Base-by-base conservation (phyloP, 2,329 filamentous ascomycete genomes). In the Cytospora chrysosperma region DNA sequence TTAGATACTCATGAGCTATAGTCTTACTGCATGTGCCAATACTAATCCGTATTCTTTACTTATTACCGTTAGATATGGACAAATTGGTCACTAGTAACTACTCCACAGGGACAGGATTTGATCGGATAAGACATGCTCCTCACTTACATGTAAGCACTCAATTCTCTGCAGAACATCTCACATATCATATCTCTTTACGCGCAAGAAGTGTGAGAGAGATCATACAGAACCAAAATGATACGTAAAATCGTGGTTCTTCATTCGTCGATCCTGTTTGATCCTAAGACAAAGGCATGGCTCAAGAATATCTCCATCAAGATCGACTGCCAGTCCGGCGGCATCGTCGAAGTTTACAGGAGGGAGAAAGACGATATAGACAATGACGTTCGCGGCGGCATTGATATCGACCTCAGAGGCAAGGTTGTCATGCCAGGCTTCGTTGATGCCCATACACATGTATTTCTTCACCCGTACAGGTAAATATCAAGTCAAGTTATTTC, bases 371-470 rank as follows among this genome's bases (percentile, higher is more conserved):
- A 63, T n/a, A 63, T 69, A 8, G 59, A 64, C n/a, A 62, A 63
- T n/a, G 61, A 72, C n/a, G 67, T 71, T 43, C 66, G 63, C 4
- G 68, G 71, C 6, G 74, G 71, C 19, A n/a, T n/a, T n/a, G 78
- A 82, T 49, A 80, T 87, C 67, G 81, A 86, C 63, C 78, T 87
- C n/a, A 78, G 83, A 12, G 80, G 81, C 61, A 76, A 79, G 61
- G 74, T 79, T 26, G 79, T 83, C 6, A 74, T 85, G 57, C 82
- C 82, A 0, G 82, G 82, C 12, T 74, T 85, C 6, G 81, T 85
- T 4, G 82, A 85, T 69, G 78, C 82, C 0, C 82, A 85, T 67
- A 83, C 82, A 0, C 82, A 85, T 68, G 77, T 85, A n/a, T 84
- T 85, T 67, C 73, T 85, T 9, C 82, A 85, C 69, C 72, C 78